Percentiles rank a stretch among this genome's conserved stretches.
phyloP scores from a whole-genome alignment of 1,284 basidiomycete species.

The Heterobasidion occidentale region DNA sequence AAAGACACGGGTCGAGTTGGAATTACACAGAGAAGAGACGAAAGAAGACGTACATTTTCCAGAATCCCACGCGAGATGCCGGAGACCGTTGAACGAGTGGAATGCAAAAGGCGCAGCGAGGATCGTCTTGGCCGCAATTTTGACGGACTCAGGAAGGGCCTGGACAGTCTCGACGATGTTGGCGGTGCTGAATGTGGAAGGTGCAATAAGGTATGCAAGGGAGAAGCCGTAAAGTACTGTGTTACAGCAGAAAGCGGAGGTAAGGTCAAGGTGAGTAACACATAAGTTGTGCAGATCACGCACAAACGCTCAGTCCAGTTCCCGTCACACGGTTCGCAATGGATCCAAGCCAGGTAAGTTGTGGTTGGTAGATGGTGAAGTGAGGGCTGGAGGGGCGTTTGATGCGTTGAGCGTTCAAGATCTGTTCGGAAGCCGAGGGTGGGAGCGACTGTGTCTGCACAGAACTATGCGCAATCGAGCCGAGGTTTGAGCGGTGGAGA shows the following conservation, averaged over 20 bases:
- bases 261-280: neutral
- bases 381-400: conserved; percentile 86
- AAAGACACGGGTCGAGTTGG: neutral
- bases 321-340: conserved; percentile 87
- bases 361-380: conserved; percentile 95
- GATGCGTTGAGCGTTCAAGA: conserved; percentile 84
- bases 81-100: conserved; percentile 87
- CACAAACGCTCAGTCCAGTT: conserved; percentile 68
- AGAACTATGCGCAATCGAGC: conserved; percentile 14
- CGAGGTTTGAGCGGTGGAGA: neutral
- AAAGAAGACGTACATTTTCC: conserved; percentile 67
- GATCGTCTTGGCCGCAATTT: conserved; percentile 68
- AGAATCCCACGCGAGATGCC: conserved; percentile 90
- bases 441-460: conserved; percentile 62
- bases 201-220: conserved; percentile 81
- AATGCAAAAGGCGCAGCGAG: conserved; percentile 84
- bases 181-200: conserved; percentile 71
- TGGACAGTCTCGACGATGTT: conserved; percentile 71
- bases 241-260: neutral
- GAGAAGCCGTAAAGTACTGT: conserved; percentile 86
- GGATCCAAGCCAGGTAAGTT: conserved; percentile 84
- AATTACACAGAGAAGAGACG: neutral
- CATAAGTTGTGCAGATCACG: conserved; percentile 25
- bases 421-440: conserved; percentile 48
- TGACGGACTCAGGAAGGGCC: conserved; percentile 64